Conservation (phyloP, 2,329 filamentous ascomycete species). For the Beauveria asiatica region DNA sequence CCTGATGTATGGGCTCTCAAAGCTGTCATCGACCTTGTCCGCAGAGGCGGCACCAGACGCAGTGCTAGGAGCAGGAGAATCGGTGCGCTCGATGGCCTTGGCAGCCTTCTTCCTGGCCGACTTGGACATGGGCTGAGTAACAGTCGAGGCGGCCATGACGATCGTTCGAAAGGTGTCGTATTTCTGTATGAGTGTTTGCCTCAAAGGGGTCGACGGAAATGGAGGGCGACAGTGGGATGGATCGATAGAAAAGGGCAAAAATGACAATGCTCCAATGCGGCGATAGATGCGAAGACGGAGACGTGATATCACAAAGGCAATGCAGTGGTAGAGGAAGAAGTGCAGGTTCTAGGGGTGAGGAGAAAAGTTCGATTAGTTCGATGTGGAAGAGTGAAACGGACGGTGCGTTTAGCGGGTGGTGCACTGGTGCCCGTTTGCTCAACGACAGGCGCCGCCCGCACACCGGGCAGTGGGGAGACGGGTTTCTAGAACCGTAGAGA, state of each 20-base stretch:
- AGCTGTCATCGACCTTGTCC: slow-evolving; percentile 48
- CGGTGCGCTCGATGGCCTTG: slow-evolving; percentile 42
- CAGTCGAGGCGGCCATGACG: slow-evolving; percentile 54
- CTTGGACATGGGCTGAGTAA: slow-evolving; percentile 51
- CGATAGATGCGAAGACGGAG: background rate
- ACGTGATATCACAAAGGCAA: slow-evolving; percentile 11
- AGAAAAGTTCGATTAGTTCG: slow-evolving; percentile 1
- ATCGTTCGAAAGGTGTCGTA: slow-evolving; percentile 3
- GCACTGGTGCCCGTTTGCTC: slow-evolving; percentile 8
- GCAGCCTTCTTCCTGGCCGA: slow-evolving; percentile 58
- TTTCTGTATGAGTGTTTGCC: slow-evolving; percentile 2
- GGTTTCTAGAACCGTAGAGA: slow-evolving; percentile 19
- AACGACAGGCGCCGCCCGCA: slow-evolving; percentile 1
- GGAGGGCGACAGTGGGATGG: background rate
- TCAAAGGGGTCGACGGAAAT: background rate
- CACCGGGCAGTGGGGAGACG: background rate
- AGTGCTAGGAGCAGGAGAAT: slow-evolving; percentile 44
- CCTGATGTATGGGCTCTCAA: slow-evolving; percentile 72
- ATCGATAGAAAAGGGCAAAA: background rate
- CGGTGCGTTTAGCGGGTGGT: background rate
- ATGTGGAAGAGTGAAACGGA: slow-evolving; percentile 9
- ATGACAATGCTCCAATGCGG: background rate
- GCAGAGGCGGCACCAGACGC: slow-evolving; percentile 40
- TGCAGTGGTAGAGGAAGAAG: slow-evolving; percentile 7
- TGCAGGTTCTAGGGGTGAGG: background rate